phyloP scores from a whole-genome alignment of 2,329 filamentous ascomycete species.

The Aureobasidium lini region DNA sequence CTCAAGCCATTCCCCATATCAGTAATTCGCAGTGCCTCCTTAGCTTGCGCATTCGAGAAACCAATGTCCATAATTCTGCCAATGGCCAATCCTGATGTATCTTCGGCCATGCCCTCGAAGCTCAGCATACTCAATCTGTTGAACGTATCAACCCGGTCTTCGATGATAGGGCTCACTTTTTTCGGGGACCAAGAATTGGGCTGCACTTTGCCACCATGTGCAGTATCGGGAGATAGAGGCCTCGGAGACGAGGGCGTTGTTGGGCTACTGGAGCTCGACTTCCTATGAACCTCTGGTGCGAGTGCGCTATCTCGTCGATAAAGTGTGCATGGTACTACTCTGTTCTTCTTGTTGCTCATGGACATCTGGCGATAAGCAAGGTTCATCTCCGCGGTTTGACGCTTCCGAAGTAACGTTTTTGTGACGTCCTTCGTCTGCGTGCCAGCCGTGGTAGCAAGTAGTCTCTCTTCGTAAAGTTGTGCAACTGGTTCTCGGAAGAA shows the following conservation, averaged over 20 bases:
- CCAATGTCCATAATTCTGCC: conserved; percentile 53
- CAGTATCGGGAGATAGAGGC: background rate
- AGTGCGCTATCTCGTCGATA: background rate
- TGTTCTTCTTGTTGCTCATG: background rate
- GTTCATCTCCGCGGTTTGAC: conserved; percentile 1
- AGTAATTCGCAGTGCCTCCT: conserved; percentile 50
- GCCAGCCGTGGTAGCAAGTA: conserved; percentile 23
- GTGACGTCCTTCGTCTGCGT: conserved; percentile 6
- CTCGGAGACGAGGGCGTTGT: background rate
- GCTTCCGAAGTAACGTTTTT: background rate
- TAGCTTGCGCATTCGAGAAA: conserved; percentile 48
- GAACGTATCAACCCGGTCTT: conserved; percentile 20
- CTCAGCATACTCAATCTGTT: conserved; percentile 20
- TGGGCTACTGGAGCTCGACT: background rate
- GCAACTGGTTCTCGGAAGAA: conserved; percentile 57
- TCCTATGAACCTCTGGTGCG: conserved; percentile 1
- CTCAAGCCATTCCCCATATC: conserved; percentile 54
- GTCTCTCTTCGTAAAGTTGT: conserved; percentile 50
- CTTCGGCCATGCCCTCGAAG: conserved; percentile 32
- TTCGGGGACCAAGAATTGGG: background rate
- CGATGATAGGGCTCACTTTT: conserved; percentile 24
- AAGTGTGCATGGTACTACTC: background rate
- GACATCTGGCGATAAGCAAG: background rate
- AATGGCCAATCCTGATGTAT: conserved; percentile 51
- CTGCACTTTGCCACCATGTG: background rate